phyloP scores from a whole-genome alignment of 116 monocot species.

The Thalassia testudinum region DNA sequence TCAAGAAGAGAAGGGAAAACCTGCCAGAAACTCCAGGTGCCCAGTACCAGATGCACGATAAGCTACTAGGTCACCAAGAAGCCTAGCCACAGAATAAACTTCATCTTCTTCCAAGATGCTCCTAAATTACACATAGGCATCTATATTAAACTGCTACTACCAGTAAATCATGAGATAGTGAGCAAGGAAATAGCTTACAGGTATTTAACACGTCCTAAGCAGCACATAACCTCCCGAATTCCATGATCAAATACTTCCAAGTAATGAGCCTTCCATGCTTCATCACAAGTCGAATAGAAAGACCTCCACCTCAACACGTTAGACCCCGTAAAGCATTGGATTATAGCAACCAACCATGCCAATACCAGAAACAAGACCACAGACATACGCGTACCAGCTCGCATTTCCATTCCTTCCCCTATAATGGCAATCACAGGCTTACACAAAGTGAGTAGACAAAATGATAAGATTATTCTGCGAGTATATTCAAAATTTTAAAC shows the following conservation, averaged over 20 bases:
- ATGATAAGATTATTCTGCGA: too few relatives aligned
- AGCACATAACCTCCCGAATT: conserved; percentile 92
- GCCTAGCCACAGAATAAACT: conserved; percentile 77
- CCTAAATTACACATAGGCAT: conserved; percentile 19
- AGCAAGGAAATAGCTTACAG: conserved; percentile 59
- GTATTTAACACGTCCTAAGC: conserved; percentile 89
- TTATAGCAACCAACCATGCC: conserved; percentile 61
- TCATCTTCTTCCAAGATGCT: conserved; percentile 97
- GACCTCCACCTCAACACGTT: conserved; percentile 94
- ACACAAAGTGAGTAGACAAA: too few relatives aligned
- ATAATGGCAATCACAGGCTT: too few relatives aligned
- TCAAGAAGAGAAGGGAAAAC: conserved; percentile 10
- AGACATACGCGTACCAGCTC: conserved; percentile 22
- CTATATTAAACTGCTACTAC: not conserved
- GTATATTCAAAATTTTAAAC: too few relatives aligned
- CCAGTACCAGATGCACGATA: conserved; percentile 97
- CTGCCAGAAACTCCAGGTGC: conserved; percentile 95
- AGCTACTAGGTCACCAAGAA: conserved; percentile 93
- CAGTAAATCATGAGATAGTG: too few relatives aligned
- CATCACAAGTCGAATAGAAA: conserved; percentile 83
- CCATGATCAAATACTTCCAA: conserved; percentile 95
- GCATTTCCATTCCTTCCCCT: conserved; percentile 5
- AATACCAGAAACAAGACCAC: conserved; percentile 48
- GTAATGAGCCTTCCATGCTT: conserved; percentile 96
- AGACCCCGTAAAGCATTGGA: conserved; percentile 74